Evolutionary conservation across 129 eudicot species (phyloP).

Genomic region (Flaveria robusta): DNA sequence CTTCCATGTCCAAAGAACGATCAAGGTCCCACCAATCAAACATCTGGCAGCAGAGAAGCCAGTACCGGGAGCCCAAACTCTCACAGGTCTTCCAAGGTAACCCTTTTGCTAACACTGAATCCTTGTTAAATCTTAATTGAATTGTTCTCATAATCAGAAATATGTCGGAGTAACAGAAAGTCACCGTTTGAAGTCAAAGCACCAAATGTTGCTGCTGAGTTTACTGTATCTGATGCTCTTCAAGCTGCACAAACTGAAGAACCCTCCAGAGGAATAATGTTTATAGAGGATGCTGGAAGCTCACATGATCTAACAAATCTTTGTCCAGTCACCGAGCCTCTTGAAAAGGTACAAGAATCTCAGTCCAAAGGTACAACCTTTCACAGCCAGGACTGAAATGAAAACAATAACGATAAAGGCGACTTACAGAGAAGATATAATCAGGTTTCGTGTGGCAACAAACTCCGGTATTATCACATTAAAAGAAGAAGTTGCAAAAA

Average conservation of each 20-base stretch:
- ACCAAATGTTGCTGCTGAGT: constrained; percentile 40
- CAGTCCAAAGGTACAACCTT: constrained; percentile 44
- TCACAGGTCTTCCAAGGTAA: constrained; percentile 80
- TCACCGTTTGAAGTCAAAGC: constrained; percentile 45
- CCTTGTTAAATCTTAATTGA: constrained; percentile 21
- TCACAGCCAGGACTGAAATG: constrained; percentile 52
- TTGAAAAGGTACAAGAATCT: constrained; percentile 54
- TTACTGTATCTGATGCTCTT: constrained; percentile 44
- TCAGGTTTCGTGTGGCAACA: constrained; percentile 64
- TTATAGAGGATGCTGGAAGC: constrained; percentile 89
- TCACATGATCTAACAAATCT: constrained; percentile 77
- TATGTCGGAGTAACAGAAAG: constrained; percentile 38
- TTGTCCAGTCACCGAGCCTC: constrained; percentile 53
- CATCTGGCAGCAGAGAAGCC: constrained; percentile 59
- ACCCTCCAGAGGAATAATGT: constrained; percentile 64
- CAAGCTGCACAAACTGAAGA: constrained; percentile 52
- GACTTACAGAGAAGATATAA: constrained; percentile 73
- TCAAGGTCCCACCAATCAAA: constrained; percentile 23
- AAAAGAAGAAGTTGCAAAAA: constrained; percentile 77
- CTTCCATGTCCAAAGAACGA: constrained; percentile 45
- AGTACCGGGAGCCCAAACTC: constrained; percentile 86
- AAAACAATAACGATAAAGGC: constrained; percentile 72
- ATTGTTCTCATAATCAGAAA: constrained; percentile 41
- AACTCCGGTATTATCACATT: constrained; percentile 52
- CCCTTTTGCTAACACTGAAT: constrained; percentile 43